Evolutionary conservation across 2,329 filamentous ascomycete species (phyloP).

Genomic region (Pseudocercospora cruenta): DNA sequence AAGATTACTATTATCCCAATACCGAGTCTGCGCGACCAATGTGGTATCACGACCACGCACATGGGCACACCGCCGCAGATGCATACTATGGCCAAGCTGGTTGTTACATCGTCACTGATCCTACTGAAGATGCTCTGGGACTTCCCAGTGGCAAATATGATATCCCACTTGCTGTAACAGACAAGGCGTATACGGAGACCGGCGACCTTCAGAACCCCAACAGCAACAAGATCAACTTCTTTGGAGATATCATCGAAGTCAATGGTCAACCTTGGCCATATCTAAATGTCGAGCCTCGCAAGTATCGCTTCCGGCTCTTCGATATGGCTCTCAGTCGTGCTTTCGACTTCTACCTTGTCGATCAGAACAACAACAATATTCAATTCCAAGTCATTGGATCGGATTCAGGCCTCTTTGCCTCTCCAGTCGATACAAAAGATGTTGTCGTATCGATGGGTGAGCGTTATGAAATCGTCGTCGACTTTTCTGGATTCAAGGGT

Average conservation of each 20-base stretch:
- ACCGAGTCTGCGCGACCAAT: slow-evolving; percentile 56
- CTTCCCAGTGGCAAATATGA: slow-evolving; percentile 60
- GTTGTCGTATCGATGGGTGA: slow-evolving; percentile 59
- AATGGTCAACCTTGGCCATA: slow-evolving; percentile 65
- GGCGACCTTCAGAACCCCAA: slow-evolving; percentile 52
- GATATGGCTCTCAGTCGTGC: slow-evolving; percentile 55
- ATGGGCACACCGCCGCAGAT: slow-evolving; percentile 55
- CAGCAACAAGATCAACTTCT: slow-evolving; percentile 53
- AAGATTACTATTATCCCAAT: slow-evolving; percentile 67
- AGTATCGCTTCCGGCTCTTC: slow-evolving; percentile 61
- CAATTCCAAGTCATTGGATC: slow-evolving; percentile 59
- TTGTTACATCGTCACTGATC: slow-evolving; percentile 59
- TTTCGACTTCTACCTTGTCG: slow-evolving; percentile 54
- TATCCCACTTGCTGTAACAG: slow-evolving; percentile 54
- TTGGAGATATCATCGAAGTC: slow-evolving; percentile 62
- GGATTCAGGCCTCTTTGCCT: slow-evolving; percentile 56
- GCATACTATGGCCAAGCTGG: slow-evolving; percentile 62
- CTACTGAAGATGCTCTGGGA: slow-evolving; percentile 52
- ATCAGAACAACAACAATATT: slow-evolving; percentile 42
- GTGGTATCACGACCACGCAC: slow-evolving; percentile 60
- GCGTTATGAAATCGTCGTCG: slow-evolving; percentile 61
- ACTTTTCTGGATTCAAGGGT: slow-evolving; percentile 56
- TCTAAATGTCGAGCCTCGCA: slow-evolving; percentile 61
- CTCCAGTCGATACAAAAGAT: slow-evolving; percentile 49
- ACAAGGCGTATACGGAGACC: slow-evolving; percentile 57